Base-by-base conservation (phyloP, 495 filamentous ascomycete species). In the Aspergillus haitiensis region DNA sequence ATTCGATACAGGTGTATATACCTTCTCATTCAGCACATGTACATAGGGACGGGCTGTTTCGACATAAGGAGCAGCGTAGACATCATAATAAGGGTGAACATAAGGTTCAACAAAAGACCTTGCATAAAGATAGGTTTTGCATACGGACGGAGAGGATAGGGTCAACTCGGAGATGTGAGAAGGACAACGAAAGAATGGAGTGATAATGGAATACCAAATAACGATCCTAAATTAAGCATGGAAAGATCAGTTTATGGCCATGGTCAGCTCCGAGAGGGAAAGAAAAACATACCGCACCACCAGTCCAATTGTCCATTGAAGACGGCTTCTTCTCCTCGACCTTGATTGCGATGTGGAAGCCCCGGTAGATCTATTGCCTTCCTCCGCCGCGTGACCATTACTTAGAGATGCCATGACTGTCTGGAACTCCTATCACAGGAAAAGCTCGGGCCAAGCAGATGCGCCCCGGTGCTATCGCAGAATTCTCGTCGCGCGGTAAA, bases 161-260 rank as follows among this genome's bases (percentile, higher is more conserved):
- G 81, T 86, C 66, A 93, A 77, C 3, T 83, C 82, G 16, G 85
- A 80, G 52, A 85, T 73, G 12, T 81, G 81, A 18, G 87, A 79
- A 10, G 94, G 95, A 71, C 95, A 99, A 31, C 87, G 85, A 65
- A 99, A 84, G 50, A 92, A 74, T 16, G 92, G 78, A 5, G 90
- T 94, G 56, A 91, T 66, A 51, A 96, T 83, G 1, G 84, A 79
- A 68, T 95, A 97, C 94, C 94, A 99, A 8, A 89, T 85, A 54
- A 87, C 69, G 2, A 97, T 70, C 61, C 93, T 97, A 69, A 39
- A 58, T 13, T 27, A 42, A 31, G 35, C 12, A n/a, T 27, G 15
- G 35, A 33, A 52, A 39, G 58, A 35, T 51, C 31, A 40, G 33
- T 21, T 53, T 35, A 55, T 3, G 9, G 36, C 42, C 21, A 9